Percentiles rank a stretch among this genome's conserved stretches.
phyloP scores from a whole-genome alignment of 345 rosid genomes.

The Corchorus olitorius region DNA sequence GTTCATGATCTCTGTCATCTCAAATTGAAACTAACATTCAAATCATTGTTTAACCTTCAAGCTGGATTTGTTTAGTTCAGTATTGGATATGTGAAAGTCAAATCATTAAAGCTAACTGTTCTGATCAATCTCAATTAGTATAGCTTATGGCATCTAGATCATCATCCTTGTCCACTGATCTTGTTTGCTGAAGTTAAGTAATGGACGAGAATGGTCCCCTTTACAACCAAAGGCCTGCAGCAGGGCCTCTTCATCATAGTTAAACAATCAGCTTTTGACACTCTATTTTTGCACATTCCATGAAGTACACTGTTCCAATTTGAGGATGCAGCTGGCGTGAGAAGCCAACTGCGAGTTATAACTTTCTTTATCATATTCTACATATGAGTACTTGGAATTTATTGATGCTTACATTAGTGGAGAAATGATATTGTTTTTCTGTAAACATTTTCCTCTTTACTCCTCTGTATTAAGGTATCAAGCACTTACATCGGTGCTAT shows the following conservation, averaged over 20 bases:
- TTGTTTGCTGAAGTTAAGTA: neutral
- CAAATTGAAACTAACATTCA: neutral
- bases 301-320: neutral
- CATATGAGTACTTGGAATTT: neutral
- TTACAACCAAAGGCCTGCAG: neutral
- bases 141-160: neutral
- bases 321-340: neutral
- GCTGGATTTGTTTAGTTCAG: neutral
- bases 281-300: neutral
- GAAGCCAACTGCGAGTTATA: neutral
- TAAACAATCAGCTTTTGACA: neutral
- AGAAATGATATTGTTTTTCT: neutral
- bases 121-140: neutral
- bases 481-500: neutral
- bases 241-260: neutral
- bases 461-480: neutral
- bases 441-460: neutral
- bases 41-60: neutral
- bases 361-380: neutral
- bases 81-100: neutral
- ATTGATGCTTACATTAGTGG: neutral
- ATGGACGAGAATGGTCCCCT: neutral
- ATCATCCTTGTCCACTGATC: neutral
- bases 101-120: neutral
- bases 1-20: neutral